Percentiles rank a stretch among this genome's conserved stretches.
phyloP scores from a whole-genome alignment of 768 basidiomycete genomes.

The Tylopilus subfusipes region DNA sequence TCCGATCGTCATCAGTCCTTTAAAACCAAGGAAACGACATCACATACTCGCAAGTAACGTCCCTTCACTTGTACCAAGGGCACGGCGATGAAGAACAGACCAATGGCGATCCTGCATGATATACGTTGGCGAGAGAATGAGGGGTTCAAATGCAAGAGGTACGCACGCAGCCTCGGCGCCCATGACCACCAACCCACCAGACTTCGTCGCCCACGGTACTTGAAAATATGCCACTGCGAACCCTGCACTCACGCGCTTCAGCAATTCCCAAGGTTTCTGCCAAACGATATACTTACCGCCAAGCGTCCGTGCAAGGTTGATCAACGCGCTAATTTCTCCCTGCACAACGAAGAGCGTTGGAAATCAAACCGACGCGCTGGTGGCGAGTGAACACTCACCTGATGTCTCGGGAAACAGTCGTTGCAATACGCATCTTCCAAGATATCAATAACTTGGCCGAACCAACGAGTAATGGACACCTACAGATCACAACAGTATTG shows the following conservation, averaged over 20 bases:
- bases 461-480: conserved; percentile 1
- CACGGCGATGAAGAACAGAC: conserved; percentile 35
- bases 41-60: conserved; percentile 32
- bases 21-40: neutral
- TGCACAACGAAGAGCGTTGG: conserved; percentile 4
- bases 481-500: conserved; percentile 41
- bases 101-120: conserved; percentile 27
- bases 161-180: conserved; percentile 40
- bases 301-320: conserved; percentile 39
- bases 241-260: conserved; percentile 10
- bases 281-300: conserved; percentile 19
- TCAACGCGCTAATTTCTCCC: conserved; percentile 43
- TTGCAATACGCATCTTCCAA: conserved; percentile 37
- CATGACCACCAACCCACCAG: conserved; percentile 34
- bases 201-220: conserved; percentile 37
- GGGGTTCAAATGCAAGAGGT: neutral
- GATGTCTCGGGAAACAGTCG: conserved; percentile 36
- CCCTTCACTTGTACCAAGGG: conserved; percentile 37
- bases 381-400: conserved; percentile 14
- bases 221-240: conserved; percentile 41
- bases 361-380: neutral
- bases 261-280: neutral
- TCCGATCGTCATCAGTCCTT: neutral
- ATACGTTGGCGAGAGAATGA: neutral
- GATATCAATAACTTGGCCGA: neutral